Evolutionary conservation across 495 filamentous ascomycete genomes (phyloP).

Genomic region (Aspergillus affinis): DNA sequence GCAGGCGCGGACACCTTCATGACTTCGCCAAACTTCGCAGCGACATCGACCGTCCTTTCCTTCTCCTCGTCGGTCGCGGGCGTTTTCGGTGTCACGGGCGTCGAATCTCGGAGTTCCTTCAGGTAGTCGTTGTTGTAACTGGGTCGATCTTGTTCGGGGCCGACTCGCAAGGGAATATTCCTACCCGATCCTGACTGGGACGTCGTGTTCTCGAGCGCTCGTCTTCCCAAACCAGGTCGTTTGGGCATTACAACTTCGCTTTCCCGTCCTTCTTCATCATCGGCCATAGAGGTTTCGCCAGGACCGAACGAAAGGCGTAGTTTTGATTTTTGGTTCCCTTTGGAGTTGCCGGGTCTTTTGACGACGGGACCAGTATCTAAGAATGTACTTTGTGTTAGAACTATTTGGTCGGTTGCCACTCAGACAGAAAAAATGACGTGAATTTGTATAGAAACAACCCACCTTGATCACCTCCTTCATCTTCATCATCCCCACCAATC

Average conservation of each 20-base stretch:
- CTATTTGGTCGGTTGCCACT: not conserved
- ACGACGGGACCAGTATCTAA: constrained; percentile 37
- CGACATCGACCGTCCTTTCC: constrained; percentile 64
- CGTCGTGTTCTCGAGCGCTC: constrained; percentile 71
- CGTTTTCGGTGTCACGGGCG: constrained; percentile 72
- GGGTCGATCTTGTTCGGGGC: constrained; percentile 67
- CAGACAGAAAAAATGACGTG: not conserved
- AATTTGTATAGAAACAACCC: constrained; percentile 3
- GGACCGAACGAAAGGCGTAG: constrained; percentile 74
- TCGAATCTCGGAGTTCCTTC: constrained; percentile 77
- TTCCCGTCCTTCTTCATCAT: constrained; percentile 53
- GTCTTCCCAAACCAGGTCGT: constrained; percentile 65
- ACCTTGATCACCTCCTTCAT: constrained; percentile 47
- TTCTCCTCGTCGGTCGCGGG: constrained; percentile 47
- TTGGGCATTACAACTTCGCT: constrained; percentile 65
- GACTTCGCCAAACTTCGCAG: constrained; percentile 60
- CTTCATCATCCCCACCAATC: constrained; percentile 68
- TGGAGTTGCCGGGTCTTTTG: constrained; percentile 43
- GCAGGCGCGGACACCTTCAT: constrained; percentile 36
- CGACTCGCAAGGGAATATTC: constrained; percentile 53
- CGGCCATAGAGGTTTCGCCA: constrained; percentile 54
- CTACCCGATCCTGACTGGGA: constrained; percentile 48
- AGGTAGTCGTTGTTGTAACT: constrained; percentile 86
- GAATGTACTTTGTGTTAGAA: constrained; percentile 14
- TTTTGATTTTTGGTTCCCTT: constrained; percentile 64